These are phyloP conservation scores for Elasticomyces elasticus DNA, from an alignment of 495 filamentous ascomycete species.

Conservation along the genomic window DNA sequence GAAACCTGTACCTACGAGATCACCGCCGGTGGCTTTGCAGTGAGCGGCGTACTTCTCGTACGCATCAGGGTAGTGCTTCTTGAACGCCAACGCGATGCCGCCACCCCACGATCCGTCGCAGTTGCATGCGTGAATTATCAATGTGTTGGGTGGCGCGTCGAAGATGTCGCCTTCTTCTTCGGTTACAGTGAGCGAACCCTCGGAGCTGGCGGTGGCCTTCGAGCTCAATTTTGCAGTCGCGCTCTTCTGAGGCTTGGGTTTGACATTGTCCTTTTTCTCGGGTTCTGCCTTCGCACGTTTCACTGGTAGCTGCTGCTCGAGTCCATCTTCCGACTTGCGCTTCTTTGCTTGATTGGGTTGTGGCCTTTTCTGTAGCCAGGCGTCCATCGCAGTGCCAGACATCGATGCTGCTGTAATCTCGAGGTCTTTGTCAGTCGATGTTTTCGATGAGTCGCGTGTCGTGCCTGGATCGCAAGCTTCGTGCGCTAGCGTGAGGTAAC, in stretches of 20 bases:
- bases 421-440: neutral
- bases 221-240: neutral
- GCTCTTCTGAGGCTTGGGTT: neutral
- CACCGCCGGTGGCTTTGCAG: conserved; percentile 18
- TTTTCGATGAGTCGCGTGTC: neutral
- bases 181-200: conserved; percentile 8
- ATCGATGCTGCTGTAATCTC: neutral
- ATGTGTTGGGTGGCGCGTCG: conserved; percentile 23
- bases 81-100: conserved; percentile 34
- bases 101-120: conserved; percentile 28
- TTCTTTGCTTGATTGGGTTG: neutral
- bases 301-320: neutral
- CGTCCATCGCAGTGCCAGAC: neutral
- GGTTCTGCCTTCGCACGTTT: neutral
- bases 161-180: conserved; percentile 32
- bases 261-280: neutral
- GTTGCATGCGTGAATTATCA: conserved; percentile 37
- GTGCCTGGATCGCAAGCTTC: no score
- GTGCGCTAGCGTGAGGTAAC: no score
- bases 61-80: conserved; percentile 28
- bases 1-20: conserved; percentile 23
- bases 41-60: conserved; percentile 25
- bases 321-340: neutral
- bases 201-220: neutral
- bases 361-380: neutral